Conservation (phyloP, 352 stramenopile genomes). For the Peronosclerospora sorghi region DNA sequence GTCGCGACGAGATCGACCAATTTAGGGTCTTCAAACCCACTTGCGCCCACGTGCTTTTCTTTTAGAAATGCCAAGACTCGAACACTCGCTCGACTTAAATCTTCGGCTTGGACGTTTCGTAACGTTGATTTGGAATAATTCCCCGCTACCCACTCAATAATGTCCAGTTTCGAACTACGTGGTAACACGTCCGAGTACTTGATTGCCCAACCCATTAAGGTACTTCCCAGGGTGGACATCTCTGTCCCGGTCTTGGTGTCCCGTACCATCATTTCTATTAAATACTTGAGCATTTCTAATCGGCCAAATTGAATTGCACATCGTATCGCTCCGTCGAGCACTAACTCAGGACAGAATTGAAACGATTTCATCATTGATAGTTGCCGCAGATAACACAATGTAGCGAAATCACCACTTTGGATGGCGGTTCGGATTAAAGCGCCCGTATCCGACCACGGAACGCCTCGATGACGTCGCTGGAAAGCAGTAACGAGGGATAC, state of each 20-base stretch:
- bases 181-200: slow-evolving; percentile 12
- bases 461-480: neutral
- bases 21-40: slow-evolving; percentile 15
- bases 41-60: slow-evolving; percentile 3
- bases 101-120: slow-evolving; percentile 13
- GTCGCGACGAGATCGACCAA: slow-evolving; percentile 17
- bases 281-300: slow-evolving; percentile 18
- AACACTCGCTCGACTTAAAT: slow-evolving; percentile 19
- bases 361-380: slow-evolving; percentile 16
- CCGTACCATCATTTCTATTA: slow-evolving; percentile 4
- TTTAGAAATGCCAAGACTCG: slow-evolving; percentile 11
- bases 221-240: slow-evolving; percentile 7
- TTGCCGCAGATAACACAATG: slow-evolving; percentile 8
- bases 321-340: slow-evolving; percentile 10
- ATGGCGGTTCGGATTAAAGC: slow-evolving; percentile 14
- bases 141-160: slow-evolving; percentile 19
- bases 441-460: slow-evolving; percentile 17
- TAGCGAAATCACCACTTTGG: slow-evolving; percentile 15
- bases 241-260: neutral
- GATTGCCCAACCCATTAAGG: slow-evolving; percentile 16
- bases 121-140: slow-evolving; percentile 9
- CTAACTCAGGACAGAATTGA: slow-evolving; percentile 11
- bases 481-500: slow-evolving; percentile 10
- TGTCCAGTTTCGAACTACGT: slow-evolving; percentile 10
- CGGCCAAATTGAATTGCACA: slow-evolving; percentile 25